A percentile compares a stretch with the other conserved stretches of the same genome.
Evolutionary conservation across 805 yeast genomes (phyloP).

Genomic region (Saturnispora bothae): DNA sequence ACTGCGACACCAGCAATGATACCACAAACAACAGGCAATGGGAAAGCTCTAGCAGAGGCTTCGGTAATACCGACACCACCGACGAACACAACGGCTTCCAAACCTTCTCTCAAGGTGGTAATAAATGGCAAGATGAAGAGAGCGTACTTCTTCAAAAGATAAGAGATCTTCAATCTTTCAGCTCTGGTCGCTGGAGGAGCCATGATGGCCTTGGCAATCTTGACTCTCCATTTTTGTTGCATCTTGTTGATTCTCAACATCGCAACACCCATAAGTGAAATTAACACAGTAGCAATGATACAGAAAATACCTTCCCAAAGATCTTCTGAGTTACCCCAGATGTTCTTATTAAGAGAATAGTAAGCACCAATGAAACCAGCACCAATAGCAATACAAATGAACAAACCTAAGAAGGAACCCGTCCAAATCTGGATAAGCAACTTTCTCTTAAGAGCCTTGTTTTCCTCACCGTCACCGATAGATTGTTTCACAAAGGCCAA

Average conservation of each 20-base stretch:
- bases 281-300: conserved; percentile 75
- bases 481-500: conserved; percentile 84
- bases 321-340: conserved; percentile 78
- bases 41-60: conserved; percentile 47
- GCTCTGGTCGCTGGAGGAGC: conserved; percentile 38
- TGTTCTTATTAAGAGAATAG: conserved; percentile 65
- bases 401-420: conserved; percentile 60
- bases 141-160: conserved; percentile 57
- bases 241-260: conserved; percentile 87
- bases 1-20: conserved; percentile 59
- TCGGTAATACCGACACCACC: conserved; percentile 74
- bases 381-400: conserved; percentile 71
- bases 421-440: conserved; percentile 70
- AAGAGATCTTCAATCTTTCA: conserved; percentile 41
- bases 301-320: conserved; percentile 92
- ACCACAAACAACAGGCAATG: conserved; percentile 79
- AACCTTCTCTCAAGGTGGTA: conserved; percentile 86
- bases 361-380: conserved; percentile 87
- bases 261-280: conserved; percentile 85
- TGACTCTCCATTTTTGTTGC: conserved; percentile 92
- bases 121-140: conserved; percentile 80
- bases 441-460: conserved; percentile 44
- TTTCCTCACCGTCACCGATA: conserved; percentile 40
- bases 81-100: conserved; percentile 87
- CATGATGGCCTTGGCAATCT: conserved; percentile 72